Base-by-base conservation (phyloP, 192 early-diverging fungal genomes). In the Allomyces macrogynus region DNA sequence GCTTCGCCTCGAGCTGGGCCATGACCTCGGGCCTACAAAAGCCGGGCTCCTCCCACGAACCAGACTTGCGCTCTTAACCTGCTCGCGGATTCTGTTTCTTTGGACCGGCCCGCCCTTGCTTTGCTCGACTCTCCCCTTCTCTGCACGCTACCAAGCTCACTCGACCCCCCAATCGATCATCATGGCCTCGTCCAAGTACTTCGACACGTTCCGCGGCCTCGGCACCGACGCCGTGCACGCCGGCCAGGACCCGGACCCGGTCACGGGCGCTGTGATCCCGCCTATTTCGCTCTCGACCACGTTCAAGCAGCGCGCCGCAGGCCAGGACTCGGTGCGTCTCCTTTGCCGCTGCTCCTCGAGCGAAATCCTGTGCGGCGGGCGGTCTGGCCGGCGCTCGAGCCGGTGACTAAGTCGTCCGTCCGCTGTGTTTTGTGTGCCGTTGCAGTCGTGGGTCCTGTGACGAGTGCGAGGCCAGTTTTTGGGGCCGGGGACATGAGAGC, bases 201-300 rank as follows among this genome's bases (percentile, higher is more conserved):
- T 24, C 18, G 64, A 23, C 26, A 64, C 24, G 54, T 20, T 57
- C 49, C 60, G 74, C 61, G 82, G 86, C 20, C 97, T 99, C 68
- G 91, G 84, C 64, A 99, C 95, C 12, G 83, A 86, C 63, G 95
- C 95, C 27, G 85, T 99, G 63, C 95, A 99, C 67, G 89, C 91
- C 43, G 95, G 91, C 8, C 86, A 92, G 65, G 76, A 86, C 64
- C 87, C 90, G 49, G 93, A 99, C 69, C 84, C 89, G 24, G 71
- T 82, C 66, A 96, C 93, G 18, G 92, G 93, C 49, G 95, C 95
- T n/a, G 95, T 99, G 16, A 95, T 99, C 66, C 95, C 95, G 49
- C 80, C 95, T 16, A 78, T 99, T 42, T 90, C 87, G 23, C 82
- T 99, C 63, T 95, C 93, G 10, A 99, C 95, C 40, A 99, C 95